Evolutionary conservation across 305 asterid genomes (phyloP).

Genomic region (Nicotiana rustica): DNA sequence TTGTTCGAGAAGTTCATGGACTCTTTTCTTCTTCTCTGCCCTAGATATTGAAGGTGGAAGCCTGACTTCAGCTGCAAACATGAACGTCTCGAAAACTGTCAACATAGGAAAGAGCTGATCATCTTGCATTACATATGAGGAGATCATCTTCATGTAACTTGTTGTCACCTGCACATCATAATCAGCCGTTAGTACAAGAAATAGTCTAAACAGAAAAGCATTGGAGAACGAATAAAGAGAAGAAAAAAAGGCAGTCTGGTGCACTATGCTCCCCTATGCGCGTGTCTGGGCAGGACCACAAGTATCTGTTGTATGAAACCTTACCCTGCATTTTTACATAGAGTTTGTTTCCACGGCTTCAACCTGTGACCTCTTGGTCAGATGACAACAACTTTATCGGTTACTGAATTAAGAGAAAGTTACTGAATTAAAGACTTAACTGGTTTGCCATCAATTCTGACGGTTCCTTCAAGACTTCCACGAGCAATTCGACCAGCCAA

Average conservation of each 20-base stretch:
- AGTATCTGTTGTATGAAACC: too few species aligned
- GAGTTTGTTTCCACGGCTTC: too few species aligned
- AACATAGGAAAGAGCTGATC: slow-evolving; percentile 89
- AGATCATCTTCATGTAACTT: slow-evolving; percentile 90
- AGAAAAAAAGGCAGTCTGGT: too few species aligned
- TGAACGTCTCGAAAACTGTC: slow-evolving; percentile 82
- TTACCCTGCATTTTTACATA: too few species aligned
- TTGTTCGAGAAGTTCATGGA: slow-evolving; percentile 72
- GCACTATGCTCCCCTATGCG: too few species aligned
- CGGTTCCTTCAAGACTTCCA: slow-evolving; percentile 89
- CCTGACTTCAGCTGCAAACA: slow-evolving; percentile 94
- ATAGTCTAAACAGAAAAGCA: neutral
- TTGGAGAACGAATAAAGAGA: too few species aligned
- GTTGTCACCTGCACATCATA: slow-evolving; percentile 72
- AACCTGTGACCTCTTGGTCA: too few species aligned
- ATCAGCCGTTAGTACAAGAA: neutral
- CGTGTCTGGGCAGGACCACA: too few species aligned
- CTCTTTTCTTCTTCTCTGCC: slow-evolving; percentile 75
- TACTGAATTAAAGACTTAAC: slow-evolving; percentile 39
- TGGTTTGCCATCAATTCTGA: slow-evolving; percentile 80
- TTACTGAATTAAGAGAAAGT: too few species aligned
- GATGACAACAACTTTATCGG: too few species aligned
- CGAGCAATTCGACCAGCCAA: slow-evolving; percentile 89
- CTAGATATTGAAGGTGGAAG: slow-evolving; percentile 82
- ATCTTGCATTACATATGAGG: slow-evolving; percentile 94